Conservation (phyloP, 345 rosid genomes). For the Trapa bicornis region DNA sequence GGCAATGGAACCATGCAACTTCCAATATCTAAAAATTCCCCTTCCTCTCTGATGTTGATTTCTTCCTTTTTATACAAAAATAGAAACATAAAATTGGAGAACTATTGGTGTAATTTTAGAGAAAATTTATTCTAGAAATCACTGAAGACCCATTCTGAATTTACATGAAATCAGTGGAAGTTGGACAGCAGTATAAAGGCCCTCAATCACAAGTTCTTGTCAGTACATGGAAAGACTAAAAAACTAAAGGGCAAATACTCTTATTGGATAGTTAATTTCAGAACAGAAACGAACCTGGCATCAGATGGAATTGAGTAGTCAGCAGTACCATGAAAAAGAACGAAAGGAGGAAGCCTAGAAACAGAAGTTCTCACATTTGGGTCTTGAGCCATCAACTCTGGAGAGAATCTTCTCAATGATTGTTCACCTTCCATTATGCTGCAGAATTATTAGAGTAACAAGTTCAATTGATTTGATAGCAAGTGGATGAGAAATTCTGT, state of each 20-base stretch:
- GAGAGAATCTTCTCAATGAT: constrained; percentile 64
- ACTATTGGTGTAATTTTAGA: too few relatives aligned
- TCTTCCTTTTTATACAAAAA: neutral
- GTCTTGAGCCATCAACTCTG: constrained; percentile 66
- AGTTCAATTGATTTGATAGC: neutral
- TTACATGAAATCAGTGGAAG: neutral
- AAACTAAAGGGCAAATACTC: neutral
- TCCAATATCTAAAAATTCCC: too few relatives aligned
- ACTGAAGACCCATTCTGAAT: neutral
- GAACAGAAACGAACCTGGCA: constrained; percentile 53
- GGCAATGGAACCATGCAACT: neutral
- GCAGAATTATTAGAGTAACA: constrained; percentile 9
- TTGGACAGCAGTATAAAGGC: neutral
- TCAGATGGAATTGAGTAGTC: constrained; percentile 90
- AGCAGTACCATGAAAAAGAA: constrained; percentile 85
- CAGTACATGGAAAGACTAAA: neutral
- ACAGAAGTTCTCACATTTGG: constrained; percentile 38
- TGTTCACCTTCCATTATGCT: constrained; percentile 98
- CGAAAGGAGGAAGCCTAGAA: constrained; percentile 62
- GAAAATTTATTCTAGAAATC: neutral
- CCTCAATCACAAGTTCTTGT: neutral
- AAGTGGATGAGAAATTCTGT: neutral
- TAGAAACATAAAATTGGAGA: neutral
- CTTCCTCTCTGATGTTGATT: too few relatives aligned
- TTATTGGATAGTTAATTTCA: neutral